phyloP scores from a whole-genome alignment of 352 stramenopile genomes.

The Phytophthora chlamydospora region DNA sequence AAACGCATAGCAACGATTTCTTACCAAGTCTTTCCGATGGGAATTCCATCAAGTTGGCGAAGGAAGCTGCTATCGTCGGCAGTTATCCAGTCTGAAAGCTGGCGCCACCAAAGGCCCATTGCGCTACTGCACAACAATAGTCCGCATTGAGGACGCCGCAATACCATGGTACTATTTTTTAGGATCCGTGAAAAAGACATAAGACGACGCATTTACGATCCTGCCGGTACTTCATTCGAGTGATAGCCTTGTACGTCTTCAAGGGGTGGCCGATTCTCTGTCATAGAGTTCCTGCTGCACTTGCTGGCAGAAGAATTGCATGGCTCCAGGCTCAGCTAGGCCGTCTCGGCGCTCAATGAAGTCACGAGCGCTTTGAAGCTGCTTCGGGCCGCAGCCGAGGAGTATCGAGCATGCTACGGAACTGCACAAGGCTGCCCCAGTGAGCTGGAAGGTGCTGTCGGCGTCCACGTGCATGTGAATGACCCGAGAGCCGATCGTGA shows the following conservation, averaged over 20 bases:
- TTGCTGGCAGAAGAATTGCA: constrained; percentile 28
- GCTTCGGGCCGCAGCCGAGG: constrained; percentile 17
- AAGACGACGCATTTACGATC: background rate
- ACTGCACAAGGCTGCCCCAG: constrained; percentile 35
- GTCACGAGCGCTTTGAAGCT: constrained; percentile 12
- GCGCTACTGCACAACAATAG: too few relatives aligned
- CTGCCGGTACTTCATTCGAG: constrained; percentile 4
- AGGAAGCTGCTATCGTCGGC: too few relatives aligned
- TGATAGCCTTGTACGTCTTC: background rate
- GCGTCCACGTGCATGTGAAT: constrained; percentile 40
- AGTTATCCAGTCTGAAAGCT: too few relatives aligned
- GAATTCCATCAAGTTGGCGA: too few relatives aligned
- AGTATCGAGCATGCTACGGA: constrained; percentile 27
- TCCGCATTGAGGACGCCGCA: too few relatives aligned
- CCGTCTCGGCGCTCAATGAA: constrained; percentile 13
- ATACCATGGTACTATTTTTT: too few relatives aligned
- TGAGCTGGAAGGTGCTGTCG: constrained; percentile 42
- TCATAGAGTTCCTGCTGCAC: constrained; percentile 31
- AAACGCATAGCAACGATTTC: too few relatives aligned
- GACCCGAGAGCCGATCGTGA: constrained; percentile 27
- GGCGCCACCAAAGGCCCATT: too few relatives aligned
- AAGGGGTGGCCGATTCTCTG: constrained; percentile 2
- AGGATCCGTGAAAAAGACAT: too few relatives aligned
- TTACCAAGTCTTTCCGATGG: too few relatives aligned
- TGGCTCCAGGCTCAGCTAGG: constrained; percentile 1